Evolutionary conservation across 495 filamentous ascomycete genomes (phyloP).

Genomic region (Glarea lozoyensis): DNA sequence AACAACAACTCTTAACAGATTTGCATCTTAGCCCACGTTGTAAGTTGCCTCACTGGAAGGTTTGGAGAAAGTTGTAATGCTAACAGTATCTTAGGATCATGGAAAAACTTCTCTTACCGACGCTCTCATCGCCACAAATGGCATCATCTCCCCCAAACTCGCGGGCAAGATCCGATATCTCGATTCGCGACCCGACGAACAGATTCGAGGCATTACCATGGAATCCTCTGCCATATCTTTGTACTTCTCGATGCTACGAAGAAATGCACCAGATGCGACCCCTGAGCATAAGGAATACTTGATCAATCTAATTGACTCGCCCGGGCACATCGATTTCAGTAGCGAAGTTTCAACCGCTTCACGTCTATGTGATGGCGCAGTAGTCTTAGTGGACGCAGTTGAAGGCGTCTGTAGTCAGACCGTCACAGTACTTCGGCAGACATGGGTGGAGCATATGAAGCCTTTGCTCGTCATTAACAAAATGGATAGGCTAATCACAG

Average conservation of each 20-base stretch:
- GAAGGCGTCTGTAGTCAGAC: constrained; percentile 98
- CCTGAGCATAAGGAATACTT: constrained; percentile 79
- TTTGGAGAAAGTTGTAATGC: neutral
- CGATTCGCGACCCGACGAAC: constrained; percentile 93
- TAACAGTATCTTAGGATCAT: constrained; percentile 56
- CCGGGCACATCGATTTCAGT: constrained; percentile 97
- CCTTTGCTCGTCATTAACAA: constrained; percentile 97
- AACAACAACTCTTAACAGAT: constrained; percentile 51
- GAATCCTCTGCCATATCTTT: constrained; percentile 97
- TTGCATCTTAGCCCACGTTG: constrained; percentile 94
- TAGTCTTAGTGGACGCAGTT: constrained; percentile 95
- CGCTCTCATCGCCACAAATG: constrained; percentile 94
- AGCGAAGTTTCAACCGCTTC: constrained; percentile 96
- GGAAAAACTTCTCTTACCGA: constrained; percentile 98
- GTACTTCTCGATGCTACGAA: constrained; percentile 80
- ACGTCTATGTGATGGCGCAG: constrained; percentile 85
- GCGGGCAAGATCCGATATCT: constrained; percentile 98
- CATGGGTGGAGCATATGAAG: constrained; percentile 93
- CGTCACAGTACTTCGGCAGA: constrained; percentile 88
- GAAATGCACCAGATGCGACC: constrained; percentile 54
- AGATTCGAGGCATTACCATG: constrained; percentile 97
- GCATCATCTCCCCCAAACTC: constrained; percentile 96
- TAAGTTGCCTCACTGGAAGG: constrained; percentile 37
- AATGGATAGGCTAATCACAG: constrained; percentile 87
- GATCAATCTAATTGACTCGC: constrained; percentile 96